Evolutionary conservation across 2,329 filamentous ascomycete species (phyloP).

Genomic region (Atkinsonella hypoxylon): DNA sequence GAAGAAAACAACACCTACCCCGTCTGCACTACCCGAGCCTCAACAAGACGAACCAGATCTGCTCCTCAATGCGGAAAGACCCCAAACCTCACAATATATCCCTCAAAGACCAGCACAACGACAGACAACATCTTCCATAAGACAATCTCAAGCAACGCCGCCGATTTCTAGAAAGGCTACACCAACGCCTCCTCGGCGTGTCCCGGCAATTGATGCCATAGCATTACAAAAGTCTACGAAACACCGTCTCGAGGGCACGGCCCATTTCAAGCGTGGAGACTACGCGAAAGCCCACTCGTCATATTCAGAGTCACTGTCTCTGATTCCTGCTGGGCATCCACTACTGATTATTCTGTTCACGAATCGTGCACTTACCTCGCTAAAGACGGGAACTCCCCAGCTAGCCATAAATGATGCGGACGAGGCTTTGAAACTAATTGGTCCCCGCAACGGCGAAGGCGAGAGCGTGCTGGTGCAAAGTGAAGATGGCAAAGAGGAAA

Average conservation of each 20-base stretch:
- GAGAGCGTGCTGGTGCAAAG: constrained; percentile 63
- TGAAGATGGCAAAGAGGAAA: constrained; percentile 42
- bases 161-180: constrained; percentile 28
- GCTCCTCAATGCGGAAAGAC: constrained; percentile 38
- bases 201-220: constrained; percentile 56
- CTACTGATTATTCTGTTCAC: constrained; percentile 79
- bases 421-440: constrained; percentile 67
- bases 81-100: constrained; percentile 22
- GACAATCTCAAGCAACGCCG: constrained; percentile 14
- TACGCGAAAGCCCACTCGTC: constrained; percentile 75
- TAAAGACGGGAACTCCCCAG: constrained; percentile 89
- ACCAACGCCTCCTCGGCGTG: constrained; percentile 39
- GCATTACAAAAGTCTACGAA: constrained; percentile 65
- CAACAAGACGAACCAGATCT: constrained; percentile 45
- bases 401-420: constrained; percentile 78
- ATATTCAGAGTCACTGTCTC: constrained; percentile 65
- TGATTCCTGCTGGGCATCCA: constrained; percentile 68
- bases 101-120: constrained; percentile 23
- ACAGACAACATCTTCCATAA: constrained; percentile 22
- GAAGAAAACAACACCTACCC: constrained; percentile 48
- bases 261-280: constrained; percentile 89
- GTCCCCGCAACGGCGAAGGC: constrained; percentile 62
- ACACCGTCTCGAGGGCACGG: constrained; percentile 68
- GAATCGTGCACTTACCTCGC: constrained; percentile 78
- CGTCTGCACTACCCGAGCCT: constrained; percentile 26